Evolutionary conservation across 202 grass and related monocot genomes (phyloP).

Genomic region (Schoenoplectus tabernaemontani): DNA sequence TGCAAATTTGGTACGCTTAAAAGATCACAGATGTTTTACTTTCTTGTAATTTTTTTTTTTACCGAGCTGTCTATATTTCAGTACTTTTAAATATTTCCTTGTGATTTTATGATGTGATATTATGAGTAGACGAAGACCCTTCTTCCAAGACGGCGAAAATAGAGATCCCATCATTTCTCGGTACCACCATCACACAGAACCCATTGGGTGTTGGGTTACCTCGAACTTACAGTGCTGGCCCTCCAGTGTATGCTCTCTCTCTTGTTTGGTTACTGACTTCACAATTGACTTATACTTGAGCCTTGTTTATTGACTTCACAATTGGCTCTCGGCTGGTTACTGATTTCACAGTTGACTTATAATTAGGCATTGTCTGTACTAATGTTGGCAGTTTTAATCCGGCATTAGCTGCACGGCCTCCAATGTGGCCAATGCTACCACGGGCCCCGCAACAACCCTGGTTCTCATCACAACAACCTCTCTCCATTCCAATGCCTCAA

Average conservation of each 20-base stretch:
- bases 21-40: background rate
- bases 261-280: background rate
- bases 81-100: background rate
- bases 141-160: conserved; percentile 64
- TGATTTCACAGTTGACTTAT: background rate
- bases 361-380: conserved; percentile 12
- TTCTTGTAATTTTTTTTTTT: background rate
- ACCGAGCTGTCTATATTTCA: background rate
- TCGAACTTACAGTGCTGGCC: conserved; percentile 50
- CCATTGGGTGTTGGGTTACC: conserved; percentile 45
- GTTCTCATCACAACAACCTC: conserved; percentile 48
- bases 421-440: conserved; percentile 45
- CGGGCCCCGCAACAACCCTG: conserved; percentile 38
- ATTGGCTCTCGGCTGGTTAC: no score
- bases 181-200: conserved; percentile 41
- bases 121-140: conserved; percentile 66
- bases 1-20: conserved; percentile 1
- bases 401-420: conserved; percentile 50
- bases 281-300: background rate
- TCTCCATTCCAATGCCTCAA: conserved; percentile 41
- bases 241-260: conserved; percentile 53
- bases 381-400: conserved; percentile 62
- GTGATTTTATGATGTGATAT: background rate
- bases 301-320: no score
- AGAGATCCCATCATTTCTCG: conserved; percentile 36